Base-by-base conservation (phyloP, 2,329 filamentous ascomycete species). In the Claviceps africana region DNA sequence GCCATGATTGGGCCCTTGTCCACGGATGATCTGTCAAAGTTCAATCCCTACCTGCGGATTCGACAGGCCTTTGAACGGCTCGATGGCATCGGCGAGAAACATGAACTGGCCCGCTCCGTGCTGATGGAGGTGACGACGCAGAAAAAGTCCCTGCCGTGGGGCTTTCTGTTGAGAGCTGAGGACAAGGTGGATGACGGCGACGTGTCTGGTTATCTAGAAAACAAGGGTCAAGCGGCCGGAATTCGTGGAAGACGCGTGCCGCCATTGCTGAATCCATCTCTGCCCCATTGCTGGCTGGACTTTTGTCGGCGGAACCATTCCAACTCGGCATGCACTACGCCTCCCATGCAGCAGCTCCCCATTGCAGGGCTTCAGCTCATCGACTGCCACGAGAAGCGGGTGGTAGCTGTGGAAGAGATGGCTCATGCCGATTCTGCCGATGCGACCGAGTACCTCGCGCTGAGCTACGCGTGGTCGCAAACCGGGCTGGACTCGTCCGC, bases 41-140 rank as follows among this genome's bases (percentile, higher is more conserved):
- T 52, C 47, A 48, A 45, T 22, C 67, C 67, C 1, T 69, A 69
- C 52, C 52, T 69, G 51, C 65, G 67, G 52, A 68, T 69, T 44
- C 62, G 67, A 22, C 61, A 64, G 47, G 67, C 66, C 2, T 69
- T 69, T 54, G 67, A 69, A 60, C 61, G 65, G 15, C 58, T 69
- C 15, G 48, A 51, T 11, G 66, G 66, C 40, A 60, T 68, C 9
- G 56, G 60, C 25, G 66, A 69, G 58, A 67, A 65, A 57, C 66
- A 69, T 52, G 62, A 62, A 48, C 62, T 69, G 6, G 66, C 65
- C 39, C 59, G 60, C 28, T 61, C 63, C 8, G 64, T 69, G 11
- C 50, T 69, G 35, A 62, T 67, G 43, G 66, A 69, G 56, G 67
- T 69, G 19, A 65, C 62, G 43, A 66, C 64, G 4, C 64, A 63